phyloP scores from a whole-genome alignment of 257 asterid species.

The Datura wrightii region DNA sequence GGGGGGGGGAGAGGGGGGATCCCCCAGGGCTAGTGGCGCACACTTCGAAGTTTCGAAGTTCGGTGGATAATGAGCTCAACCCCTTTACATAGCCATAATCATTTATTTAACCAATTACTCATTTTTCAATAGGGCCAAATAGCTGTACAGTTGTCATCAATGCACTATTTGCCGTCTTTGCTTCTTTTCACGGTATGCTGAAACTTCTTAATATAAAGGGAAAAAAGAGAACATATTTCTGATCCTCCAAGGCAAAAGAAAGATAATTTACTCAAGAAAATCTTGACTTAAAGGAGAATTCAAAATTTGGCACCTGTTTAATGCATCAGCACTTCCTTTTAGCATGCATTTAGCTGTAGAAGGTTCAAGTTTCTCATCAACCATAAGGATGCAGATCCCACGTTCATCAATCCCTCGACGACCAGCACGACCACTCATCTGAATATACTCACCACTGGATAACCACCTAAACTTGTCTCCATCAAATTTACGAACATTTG shows the following conservation, averaged over 20 bases:
- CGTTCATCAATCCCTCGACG: conserved; percentile 99
- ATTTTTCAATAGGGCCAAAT: conserved; percentile 19
- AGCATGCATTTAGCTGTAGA: conserved; percentile 88
- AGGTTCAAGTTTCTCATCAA: conserved; percentile 97
- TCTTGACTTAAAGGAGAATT: background rate
- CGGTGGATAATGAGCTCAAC: background rate
- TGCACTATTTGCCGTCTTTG: background rate
- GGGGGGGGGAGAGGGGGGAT: background rate
- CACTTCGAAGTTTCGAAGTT: background rate
- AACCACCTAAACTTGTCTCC: conserved; percentile 98
- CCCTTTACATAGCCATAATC: background rate
- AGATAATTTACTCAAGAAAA: conserved; percentile 2
- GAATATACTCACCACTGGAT: conserved; percentile 98
- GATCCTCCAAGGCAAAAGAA: background rate
- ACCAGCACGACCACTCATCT: conserved; percentile 99
- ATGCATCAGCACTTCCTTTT: conserved; percentile 94
- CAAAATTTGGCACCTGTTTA: conserved; percentile 68
- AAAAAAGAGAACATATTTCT: conserved; percentile 6
- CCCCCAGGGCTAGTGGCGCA: background rate
- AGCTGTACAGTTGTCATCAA: conserved; percentile 15
- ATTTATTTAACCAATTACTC: conserved; percentile 20
- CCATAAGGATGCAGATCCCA: conserved; percentile 98
- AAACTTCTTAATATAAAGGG: background rate
- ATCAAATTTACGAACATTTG: conserved; percentile 96
- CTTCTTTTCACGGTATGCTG: background rate